These are phyloP conservation scores for Termitomyces sp. DNA, from an alignment of 768 basidiomycete species.

Conservation along the genomic window DNA sequence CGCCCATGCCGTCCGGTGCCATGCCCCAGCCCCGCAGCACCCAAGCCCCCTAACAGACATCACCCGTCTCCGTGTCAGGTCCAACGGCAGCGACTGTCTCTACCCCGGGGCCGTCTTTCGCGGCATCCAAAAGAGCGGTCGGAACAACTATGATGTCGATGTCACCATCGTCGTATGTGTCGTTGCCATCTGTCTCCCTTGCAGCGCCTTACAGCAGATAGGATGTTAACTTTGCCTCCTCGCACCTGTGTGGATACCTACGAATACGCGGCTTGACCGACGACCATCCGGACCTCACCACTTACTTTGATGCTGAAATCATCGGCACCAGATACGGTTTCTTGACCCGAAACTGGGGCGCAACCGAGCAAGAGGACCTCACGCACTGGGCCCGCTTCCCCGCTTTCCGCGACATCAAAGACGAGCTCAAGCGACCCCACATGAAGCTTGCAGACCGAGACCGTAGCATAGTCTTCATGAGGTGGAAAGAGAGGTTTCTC, in stretches of 20 bases:
- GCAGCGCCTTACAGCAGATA: slow-evolving; percentile 6
- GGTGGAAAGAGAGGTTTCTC: slow-evolving; percentile 95
- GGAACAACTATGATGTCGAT: slow-evolving; percentile 91
- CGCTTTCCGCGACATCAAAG: slow-evolving; percentile 74
- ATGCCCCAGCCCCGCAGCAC: slow-evolving; percentile 14
- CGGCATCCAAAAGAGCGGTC: slow-evolving; percentile 91
- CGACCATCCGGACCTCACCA: slow-evolving; percentile 93
- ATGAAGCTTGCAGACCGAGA: slow-evolving; percentile 75
- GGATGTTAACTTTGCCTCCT: slow-evolving; percentile 88
- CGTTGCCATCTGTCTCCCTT: slow-evolving; percentile 8
- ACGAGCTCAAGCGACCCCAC: slow-evolving; percentile 73
- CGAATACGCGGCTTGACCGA: slow-evolving; percentile 90
- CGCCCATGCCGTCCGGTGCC: slow-evolving; percentile 14
- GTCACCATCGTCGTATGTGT: slow-evolving; percentile 84
- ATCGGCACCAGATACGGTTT: slow-evolving; percentile 91
- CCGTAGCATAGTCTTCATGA: slow-evolving; percentile 85
- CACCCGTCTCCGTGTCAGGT: slow-evolving; percentile 68
- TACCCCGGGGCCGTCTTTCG: slow-evolving; percentile 87
- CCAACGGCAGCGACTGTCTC: slow-evolving; percentile 69
- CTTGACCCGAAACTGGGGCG: slow-evolving; percentile 86
- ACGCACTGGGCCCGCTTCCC: slow-evolving; percentile 95
- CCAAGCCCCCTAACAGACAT: slow-evolving; percentile 66
- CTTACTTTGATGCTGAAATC: slow-evolving; percentile 95
- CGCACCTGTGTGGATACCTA: slow-evolving; percentile 87
- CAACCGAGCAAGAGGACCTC: slow-evolving; percentile 86